Conservation (phyloP, 176 grass and related monocot species). For the Musa beccarii region DNA sequence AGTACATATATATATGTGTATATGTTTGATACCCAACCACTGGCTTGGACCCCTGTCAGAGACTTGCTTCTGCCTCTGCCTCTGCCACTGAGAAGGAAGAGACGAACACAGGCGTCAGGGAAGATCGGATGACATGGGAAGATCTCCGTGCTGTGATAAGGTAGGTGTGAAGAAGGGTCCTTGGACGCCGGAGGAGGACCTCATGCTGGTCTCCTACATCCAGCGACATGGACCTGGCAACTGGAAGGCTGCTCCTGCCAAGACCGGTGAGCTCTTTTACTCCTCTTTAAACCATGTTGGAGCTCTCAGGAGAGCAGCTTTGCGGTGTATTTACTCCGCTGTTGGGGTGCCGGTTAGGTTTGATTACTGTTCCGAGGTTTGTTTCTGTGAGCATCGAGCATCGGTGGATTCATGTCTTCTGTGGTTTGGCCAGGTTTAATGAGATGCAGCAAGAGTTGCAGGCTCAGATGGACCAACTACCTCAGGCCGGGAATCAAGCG, state of each 20-base stretch:
- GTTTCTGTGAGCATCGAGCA: too few relatives aligned
- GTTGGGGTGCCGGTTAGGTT: too few relatives aligned
- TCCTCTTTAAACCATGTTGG: neutral
- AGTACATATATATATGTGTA: too few relatives aligned
- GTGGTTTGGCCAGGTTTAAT: neutral
- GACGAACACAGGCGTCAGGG: neutral
- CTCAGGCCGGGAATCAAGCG: conserved; percentile 11
- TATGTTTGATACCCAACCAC: too few relatives aligned
- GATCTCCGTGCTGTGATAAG: neutral
- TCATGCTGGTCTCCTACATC: conserved; percentile 8
- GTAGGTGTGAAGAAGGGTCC: conserved; percentile 9
- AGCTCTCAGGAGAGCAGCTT: too few relatives aligned
- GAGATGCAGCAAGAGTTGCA: conserved; percentile 10
- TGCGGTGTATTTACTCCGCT: too few relatives aligned
- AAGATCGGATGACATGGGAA: neutral
- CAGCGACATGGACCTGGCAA: conserved; percentile 5
- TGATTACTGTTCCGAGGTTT: too few relatives aligned
- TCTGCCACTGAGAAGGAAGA: too few relatives aligned
- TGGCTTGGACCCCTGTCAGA: too few relatives aligned
- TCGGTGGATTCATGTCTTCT: too few relatives aligned
- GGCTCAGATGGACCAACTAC: conserved; percentile 8
- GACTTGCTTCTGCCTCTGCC: too few relatives aligned
- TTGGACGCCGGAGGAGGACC: conserved; percentile 6
- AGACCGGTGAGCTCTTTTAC: neutral
- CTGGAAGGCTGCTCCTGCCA: neutral